Evolutionary conservation across 495 filamentous ascomycete genomes (phyloP), one percentile per base, ranked within the genome.

Genomic region (Podospora anserina): DNA sequence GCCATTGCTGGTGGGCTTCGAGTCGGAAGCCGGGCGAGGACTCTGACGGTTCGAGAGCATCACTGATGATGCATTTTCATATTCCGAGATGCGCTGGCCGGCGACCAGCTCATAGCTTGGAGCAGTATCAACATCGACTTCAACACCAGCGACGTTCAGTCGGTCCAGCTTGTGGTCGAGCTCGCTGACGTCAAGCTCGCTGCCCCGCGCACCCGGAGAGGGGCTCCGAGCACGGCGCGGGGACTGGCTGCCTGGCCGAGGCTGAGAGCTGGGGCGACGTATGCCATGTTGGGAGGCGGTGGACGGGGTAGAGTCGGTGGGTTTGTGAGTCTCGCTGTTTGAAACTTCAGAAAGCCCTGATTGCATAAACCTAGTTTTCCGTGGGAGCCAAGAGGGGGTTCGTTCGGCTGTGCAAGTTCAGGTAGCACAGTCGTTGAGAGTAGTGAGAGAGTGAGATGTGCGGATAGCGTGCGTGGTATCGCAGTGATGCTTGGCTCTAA

Each of bases 341-440:
- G 84, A 83, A 83, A 82, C 82, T 78, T 88, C 84, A 78, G 83
- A 80, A 74, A 85, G 84, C 88, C 90, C 90, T 87, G 89, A 81
- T 88, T 94, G 93, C 93, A 97, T 97, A 96, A 89, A 97, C 82
- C 81, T 49, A 49, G 39, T 49, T 77, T 78, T 78, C 79, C 80
- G 69, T 70, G 68, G 74, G 77, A 79, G 73, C 80, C 71, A 66
- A 72, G 75, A 71, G 68, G 66, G 63, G 66, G 49, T 70, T 65
- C 60, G 73, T 78, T 78, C 79, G 90, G 92, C 92, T 90, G 92
- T 92, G 87, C 91, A 74, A 74, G 66, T 15, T 71, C 16, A 63
- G 60, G 57, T 72, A 73, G 78, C 78, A 80, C 78, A 80, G 78
- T 77, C 77, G 64, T 65, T 19, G 39, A 32, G n/a, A 54, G 54